Conservation (phyloP, 768 basidiomycete species). For the Mycena haematopus region DNA sequence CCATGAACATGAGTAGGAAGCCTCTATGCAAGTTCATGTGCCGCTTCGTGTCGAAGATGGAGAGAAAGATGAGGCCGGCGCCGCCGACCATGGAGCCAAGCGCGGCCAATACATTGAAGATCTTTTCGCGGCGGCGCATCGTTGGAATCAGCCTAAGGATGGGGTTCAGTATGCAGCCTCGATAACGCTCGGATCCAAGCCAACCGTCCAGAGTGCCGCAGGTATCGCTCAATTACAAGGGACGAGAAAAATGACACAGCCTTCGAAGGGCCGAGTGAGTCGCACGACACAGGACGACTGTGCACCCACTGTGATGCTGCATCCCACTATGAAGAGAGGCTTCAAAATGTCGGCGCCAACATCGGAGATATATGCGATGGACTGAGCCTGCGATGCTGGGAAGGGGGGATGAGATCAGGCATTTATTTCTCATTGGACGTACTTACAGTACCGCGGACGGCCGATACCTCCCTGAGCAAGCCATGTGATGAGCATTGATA, state of each 20-base stretch:
- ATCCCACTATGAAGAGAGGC: conserved; percentile 75
- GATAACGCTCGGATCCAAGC: conserved; percentile 25
- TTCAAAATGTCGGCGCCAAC: conserved; percentile 77
- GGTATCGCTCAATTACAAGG: conserved; percentile 64
- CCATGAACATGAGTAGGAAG: conserved; percentile 75
- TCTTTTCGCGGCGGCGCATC: conserved; percentile 61
- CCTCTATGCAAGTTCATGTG: conserved; percentile 56
- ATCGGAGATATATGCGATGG: conserved; percentile 79
- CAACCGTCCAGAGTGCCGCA: conserved; percentile 69
- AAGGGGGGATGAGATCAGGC: conserved; percentile 31
- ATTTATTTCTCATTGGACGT: background rate
- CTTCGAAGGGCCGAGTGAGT: conserved; percentile 4
- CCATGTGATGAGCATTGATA: conserved; percentile 78
- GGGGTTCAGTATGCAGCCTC: background rate
- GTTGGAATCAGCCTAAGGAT: conserved; percentile 59
- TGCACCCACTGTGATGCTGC: conserved; percentile 55
- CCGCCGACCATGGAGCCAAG: conserved; percentile 68
- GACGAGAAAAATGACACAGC: conserved; percentile 65
- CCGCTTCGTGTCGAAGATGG: conserved; percentile 72
- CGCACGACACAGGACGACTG: no score
- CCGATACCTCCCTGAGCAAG: conserved; percentile 55
- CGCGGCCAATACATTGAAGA: conserved; percentile 63
- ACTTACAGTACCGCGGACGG: conserved; percentile 53
- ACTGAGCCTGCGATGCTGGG: conserved; percentile 57
- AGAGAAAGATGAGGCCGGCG: conserved; percentile 68